Conservation (phyloP, 164 flowering plant genomes). For the Cinnamomum chago region DNA sequence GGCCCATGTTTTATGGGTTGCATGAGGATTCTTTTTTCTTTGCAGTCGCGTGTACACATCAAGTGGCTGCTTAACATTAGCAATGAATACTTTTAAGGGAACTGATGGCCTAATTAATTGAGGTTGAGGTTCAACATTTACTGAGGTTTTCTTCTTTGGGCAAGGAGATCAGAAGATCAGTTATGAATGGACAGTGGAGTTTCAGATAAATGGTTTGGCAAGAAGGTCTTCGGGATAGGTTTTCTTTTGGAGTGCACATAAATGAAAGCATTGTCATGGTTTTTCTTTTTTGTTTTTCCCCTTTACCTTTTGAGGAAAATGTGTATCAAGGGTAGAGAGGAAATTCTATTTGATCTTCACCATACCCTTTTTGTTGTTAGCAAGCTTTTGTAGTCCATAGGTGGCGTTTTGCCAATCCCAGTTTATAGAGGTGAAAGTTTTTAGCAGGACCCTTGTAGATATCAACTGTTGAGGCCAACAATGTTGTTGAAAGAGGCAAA, state of each 20-base stretch:
- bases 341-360: constrained; percentile 12
- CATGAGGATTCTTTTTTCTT: constrained; percentile 5
- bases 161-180: constrained; percentile 13
- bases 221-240: constrained; percentile 10
- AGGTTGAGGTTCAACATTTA: constrained; percentile 18
- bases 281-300: constrained; percentile 7
- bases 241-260: constrained; percentile 14
- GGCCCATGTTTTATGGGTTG: constrained; percentile 27
- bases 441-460: neutral
- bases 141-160: constrained; percentile 5
- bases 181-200: constrained; percentile 10
- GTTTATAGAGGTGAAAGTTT: constrained; percentile 21
- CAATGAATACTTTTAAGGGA: constrained; percentile 2
- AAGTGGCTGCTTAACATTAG: too few species aligned
- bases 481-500: neutral
- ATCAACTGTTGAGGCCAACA: neutral
- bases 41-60: neutral
- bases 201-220: constrained; percentile 15
- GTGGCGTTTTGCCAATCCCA: constrained; percentile 34
- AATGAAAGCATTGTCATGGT: constrained; percentile 12
- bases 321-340: constrained; percentile 15
- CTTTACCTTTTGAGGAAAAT: constrained; percentile 7
- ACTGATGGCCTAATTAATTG: constrained; percentile 11
- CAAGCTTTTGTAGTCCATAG: constrained; percentile 33
- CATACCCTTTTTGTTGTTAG: constrained; percentile 18